Conservation (phyloP, 805 yeast species). For the Blastobotrys peoriensis region DNA sequence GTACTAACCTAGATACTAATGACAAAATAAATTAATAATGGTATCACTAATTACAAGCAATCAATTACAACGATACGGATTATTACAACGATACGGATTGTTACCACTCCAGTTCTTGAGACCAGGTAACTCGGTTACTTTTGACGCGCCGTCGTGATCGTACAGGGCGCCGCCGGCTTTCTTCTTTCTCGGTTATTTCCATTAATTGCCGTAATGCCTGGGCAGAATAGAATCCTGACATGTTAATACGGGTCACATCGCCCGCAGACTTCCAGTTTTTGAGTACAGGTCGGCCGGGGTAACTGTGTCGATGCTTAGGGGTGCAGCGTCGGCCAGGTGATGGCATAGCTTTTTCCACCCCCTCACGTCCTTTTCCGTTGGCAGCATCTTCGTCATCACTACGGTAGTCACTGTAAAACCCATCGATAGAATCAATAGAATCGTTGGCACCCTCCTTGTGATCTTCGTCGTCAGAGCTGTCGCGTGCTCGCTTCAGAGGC, state of each 20-base stretch:
- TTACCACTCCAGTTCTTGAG: not conserved
- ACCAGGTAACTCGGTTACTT: not conserved
- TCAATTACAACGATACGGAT: no score
- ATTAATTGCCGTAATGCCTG: conserved; percentile 3
- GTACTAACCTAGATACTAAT: not conserved
- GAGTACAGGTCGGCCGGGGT: conserved; percentile 7
- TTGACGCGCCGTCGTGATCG: not conserved
- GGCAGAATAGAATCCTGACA: conserved; percentile 14
- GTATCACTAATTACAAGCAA: no score
- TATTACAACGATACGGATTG: not conserved
- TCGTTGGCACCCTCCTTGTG: no score
- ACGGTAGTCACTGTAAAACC: not conserved
- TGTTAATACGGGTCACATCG: not conserved
- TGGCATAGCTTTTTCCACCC: not conserved
- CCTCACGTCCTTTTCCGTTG: no score
- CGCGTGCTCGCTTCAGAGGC: no score
- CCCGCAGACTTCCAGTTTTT: not conserved
- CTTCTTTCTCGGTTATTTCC: not conserved
- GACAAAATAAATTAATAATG: no score
- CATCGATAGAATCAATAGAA: not conserved
- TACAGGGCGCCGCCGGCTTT: not conserved
- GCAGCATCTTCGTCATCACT: not conserved
- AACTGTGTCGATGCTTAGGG: conserved; percentile 11
- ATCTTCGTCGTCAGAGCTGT: no score
- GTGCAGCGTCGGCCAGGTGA: conserved; percentile 27